Percentiles rank a stretch among this genome's conserved stretches.
These are phyloP conservation scores for Colletotrichum cordylinicola DNA, from an alignment of 2,329 filamentous ascomycete genomes.

Conservation along the genomic window DNA sequence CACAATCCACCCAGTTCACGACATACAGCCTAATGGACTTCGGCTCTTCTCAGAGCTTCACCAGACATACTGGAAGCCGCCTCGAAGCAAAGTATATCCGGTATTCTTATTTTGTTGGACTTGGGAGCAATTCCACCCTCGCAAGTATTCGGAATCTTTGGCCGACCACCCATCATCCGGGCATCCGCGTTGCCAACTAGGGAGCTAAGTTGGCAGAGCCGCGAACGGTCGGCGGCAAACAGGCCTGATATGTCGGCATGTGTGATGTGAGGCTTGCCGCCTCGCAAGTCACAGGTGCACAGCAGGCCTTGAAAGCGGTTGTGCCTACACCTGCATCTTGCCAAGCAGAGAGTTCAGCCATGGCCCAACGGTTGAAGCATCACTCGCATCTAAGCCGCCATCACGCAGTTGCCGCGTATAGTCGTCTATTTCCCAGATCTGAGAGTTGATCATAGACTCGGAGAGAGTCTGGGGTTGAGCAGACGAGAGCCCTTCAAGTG, in stretches of 20 bases:
- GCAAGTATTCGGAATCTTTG: neutral
- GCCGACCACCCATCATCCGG: neutral
- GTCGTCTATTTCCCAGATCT: slow-evolving; percentile 22
- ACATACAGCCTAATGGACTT: neutral
- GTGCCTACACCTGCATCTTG: neutral
- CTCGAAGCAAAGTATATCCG: neutral
- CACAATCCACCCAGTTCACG: neutral
- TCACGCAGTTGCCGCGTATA: slow-evolving; percentile 4
- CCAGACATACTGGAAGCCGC: neutral
- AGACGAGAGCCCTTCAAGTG: slow-evolving; percentile 20
- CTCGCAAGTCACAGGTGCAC: neutral
- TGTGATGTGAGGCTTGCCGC: neutral
- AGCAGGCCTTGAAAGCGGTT: neutral
- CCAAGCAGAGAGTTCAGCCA: slow-evolving; percentile 18
- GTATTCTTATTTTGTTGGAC: neutral
- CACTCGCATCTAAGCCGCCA: neutral
- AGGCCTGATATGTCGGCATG: neutral
- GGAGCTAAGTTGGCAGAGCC: neutral
- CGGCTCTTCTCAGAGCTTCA: neutral
- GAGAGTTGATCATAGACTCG: neutral
- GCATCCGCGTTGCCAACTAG: neutral
- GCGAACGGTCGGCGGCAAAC: neutral
- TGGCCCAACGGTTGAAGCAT: slow-evolving; percentile 6
- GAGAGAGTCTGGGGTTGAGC: neutral
- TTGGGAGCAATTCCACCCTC: neutral